Conservation (phyloP, 2,329 filamentous ascomycete species). For the Colletotrichum sp. region DNA sequence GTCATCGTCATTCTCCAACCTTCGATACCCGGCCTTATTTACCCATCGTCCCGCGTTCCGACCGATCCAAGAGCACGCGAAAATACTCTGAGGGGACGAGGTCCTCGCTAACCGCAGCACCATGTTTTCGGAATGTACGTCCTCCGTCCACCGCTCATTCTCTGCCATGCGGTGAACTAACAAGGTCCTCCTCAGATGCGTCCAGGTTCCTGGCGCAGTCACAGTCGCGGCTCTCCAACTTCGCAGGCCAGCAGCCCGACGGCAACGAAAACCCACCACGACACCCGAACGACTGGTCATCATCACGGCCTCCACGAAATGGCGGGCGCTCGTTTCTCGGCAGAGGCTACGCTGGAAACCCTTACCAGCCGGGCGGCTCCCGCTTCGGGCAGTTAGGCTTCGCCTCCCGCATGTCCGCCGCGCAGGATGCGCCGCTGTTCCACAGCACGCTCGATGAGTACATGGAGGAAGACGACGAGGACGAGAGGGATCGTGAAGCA, state of each 20-base stretch:
- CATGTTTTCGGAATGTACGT: conserved; percentile 82
- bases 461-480: conserved; percentile 90
- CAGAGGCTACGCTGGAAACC: conserved; percentile 66
- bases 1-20: conserved; percentile 9
- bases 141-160: neutral
- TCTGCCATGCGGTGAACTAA: neutral
- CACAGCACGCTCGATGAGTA: conserved; percentile 91
- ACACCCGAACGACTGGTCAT: conserved; percentile 38
- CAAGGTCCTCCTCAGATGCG: conserved; percentile 69
- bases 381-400: conserved; percentile 78
- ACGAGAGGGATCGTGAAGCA: conserved; percentile 86
- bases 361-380: conserved; percentile 73
- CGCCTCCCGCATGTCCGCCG: conserved; percentile 73
- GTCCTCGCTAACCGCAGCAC: conserved; percentile 23
- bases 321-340: conserved; percentile 48
- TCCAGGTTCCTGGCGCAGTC: conserved; percentile 96
- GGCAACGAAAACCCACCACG: conserved; percentile 40
- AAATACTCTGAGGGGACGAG: conserved; percentile 16
- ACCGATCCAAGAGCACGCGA: neutral
- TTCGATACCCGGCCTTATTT: conserved; percentile 5
- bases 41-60: conserved; percentile 7
- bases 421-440: conserved; percentile 88
- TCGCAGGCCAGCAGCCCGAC: conserved; percentile 66
- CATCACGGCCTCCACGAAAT: conserved; percentile 34
- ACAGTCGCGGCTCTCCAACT: conserved; percentile 83